Conservation (phyloP, 1,284 basidiomycete species). For the Trametes versicolor region DNA sequence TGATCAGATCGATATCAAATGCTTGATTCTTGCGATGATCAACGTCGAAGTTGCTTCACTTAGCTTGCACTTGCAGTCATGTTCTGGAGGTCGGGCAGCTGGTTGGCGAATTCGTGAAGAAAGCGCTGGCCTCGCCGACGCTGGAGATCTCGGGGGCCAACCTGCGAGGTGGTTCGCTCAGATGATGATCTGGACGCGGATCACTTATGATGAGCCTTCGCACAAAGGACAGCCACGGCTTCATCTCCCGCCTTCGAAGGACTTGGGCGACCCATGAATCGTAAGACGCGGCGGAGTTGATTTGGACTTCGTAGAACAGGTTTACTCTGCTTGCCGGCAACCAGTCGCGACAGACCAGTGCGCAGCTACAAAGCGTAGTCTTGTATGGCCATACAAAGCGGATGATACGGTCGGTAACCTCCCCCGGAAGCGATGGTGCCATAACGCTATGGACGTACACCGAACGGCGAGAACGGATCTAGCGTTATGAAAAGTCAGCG, state of each 20-base stretch:
- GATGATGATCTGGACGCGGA: background rate
- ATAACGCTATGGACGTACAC: background rate
- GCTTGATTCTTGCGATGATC: background rate
- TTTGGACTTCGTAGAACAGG: background rate
- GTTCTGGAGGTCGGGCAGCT: background rate
- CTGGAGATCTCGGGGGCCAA: background rate
- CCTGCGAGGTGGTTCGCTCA: background rate
- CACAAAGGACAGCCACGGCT: background rate
- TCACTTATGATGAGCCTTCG: background rate
- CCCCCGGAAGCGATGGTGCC: background rate
- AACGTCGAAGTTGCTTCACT: background rate
- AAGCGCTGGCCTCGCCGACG: background rate
- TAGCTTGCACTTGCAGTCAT: background rate
- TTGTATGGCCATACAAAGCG: background rate
- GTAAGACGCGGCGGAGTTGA: background rate
- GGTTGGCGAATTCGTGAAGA: background rate
- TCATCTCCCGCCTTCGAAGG: background rate
- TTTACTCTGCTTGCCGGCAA: background rate
- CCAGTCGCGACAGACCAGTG: background rate
- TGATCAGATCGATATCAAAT: too few species aligned
- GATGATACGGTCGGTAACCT: background rate
- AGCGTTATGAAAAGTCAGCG: background rate
- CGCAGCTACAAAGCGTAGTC: background rate
- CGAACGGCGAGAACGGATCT: background rate
- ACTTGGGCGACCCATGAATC: background rate